Base-by-base conservation (phyloP, 306 rosid genomes). In the Benincasa hispida region DNA sequence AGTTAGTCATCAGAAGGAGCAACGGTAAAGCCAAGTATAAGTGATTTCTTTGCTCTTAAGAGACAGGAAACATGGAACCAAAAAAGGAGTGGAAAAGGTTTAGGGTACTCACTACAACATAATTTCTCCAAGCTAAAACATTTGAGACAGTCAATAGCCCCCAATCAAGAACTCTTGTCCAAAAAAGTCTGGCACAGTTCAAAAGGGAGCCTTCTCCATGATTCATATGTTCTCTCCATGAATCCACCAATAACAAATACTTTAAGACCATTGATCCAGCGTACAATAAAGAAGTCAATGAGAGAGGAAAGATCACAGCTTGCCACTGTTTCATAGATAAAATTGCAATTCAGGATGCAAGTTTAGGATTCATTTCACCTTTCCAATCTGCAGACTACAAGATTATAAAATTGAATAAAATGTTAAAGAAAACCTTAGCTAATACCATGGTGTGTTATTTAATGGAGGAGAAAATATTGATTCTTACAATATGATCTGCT, bases 301-400 rank as follows among this genome's bases (percentile, higher is more conserved):
- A 81, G 35, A 94, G 87, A 77, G 97, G 98, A 80, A 91, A 78
- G 75, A 86, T 32, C 88, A 86, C 82, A 57, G 97, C 93, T 87
- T 89, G 95, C 99, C 98, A 90, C 99, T 95, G 97, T 86, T 91
- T 85, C 93, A 88, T 67, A 89, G 85, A 92, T 78, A 91, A 88
- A 91, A 85, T 77, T 51, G 78, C 61, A 86, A 88, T 88, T 79
- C 86, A 89, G 90, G 81, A 82, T 50, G 82, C 78, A 87, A 82
- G 82, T 72, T 85, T 85, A 86, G 85, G 79, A 88, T 75, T 56
- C 81, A 82, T 83, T 82, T 85, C 84, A 82, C 84, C 70, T 80
- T 76, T 72, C 83, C 82, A 85, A 83, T 83, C 87, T 82, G 87
- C 89, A 85, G 79, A 76, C 67, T 81, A 59, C 57, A 79, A 81